These are phyloP conservation scores for Pseudocercospora ulei DNA, from an alignment of 2,329 filamentous ascomycete genomes.

Conservation along the genomic window DNA sequence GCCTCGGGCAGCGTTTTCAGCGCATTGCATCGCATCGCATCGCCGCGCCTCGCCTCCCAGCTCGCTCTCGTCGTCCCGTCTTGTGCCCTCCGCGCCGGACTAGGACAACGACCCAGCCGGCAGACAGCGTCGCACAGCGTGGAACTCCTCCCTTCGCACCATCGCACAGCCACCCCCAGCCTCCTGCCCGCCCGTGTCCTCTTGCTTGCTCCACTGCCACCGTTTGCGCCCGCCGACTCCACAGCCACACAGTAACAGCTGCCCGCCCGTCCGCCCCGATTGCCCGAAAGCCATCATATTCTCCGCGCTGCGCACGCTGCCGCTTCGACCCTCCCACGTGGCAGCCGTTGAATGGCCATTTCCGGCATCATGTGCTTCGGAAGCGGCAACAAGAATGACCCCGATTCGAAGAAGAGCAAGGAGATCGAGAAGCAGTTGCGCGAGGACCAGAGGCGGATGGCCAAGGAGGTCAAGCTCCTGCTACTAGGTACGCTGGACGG, in stretches of 20 bases:
- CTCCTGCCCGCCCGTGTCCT: slow-evolving; percentile 2
- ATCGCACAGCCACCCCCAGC: slow-evolving; percentile 13
- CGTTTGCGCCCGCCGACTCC: no score
- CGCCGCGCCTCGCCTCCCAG: not conserved
- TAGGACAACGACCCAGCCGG: slow-evolving; percentile 8
- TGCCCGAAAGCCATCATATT: slow-evolving; percentile 3
- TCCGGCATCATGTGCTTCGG: slow-evolving; percentile 45
- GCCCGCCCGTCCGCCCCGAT: not conserved
- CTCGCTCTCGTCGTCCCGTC: no score
- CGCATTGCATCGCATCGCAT: no score
- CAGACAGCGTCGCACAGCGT: slow-evolving; percentile 14
- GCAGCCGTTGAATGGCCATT: slow-evolving; percentile 21
- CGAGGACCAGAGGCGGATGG: slow-evolving; percentile 75
- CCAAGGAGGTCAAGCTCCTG: slow-evolving; percentile 85
- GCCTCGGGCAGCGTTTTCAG: no score
- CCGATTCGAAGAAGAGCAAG: slow-evolving; percentile 43
- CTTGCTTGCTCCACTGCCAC: not conserved
- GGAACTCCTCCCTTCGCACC: slow-evolving; percentile 11
- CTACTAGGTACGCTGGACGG: slow-evolving; percentile 58
- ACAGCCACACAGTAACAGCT: no score
- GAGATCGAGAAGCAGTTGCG: slow-evolving; percentile 82
- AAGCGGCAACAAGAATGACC: slow-evolving; percentile 40
- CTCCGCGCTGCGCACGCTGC: slow-evolving; percentile 6
- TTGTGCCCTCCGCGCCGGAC: no score
- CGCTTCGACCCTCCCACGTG: not conserved